phyloP scores from a whole-genome alignment of 352 stramenopile genomes.

The Phytophthora fragariae region DNA sequence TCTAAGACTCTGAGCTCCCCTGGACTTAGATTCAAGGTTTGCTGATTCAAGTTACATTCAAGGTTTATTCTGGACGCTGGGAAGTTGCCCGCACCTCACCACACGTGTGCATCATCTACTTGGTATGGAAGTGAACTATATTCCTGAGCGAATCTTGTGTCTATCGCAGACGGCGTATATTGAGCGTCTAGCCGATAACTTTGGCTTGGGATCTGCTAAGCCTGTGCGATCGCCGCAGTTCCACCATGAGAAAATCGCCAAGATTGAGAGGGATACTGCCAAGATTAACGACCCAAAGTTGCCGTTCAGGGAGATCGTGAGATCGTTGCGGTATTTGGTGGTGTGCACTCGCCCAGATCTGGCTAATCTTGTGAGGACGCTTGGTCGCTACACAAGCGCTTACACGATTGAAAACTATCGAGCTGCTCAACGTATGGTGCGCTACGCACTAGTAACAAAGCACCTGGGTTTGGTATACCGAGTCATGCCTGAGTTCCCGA shows the following conservation, averaged over 20 bases:
- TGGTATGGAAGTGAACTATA: conserved; percentile 6
- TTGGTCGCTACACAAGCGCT: conserved; percentile 1
- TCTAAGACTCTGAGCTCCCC: no score
- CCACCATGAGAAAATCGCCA: not conserved
- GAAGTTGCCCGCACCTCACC: no score
- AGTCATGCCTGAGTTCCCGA: not conserved
- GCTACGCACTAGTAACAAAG: conserved; percentile 1
- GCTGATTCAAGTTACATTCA: no score
- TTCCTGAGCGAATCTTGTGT: not conserved
- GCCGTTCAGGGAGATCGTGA: conserved; percentile 4
- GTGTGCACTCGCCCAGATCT: conserved; percentile 3
- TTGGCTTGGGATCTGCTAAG: not conserved
- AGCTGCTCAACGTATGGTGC: not conserved
- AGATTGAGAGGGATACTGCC: not conserved
- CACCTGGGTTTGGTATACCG: conserved; percentile 4
- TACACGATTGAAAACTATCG: conserved; percentile 11
- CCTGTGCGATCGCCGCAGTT: not conserved
- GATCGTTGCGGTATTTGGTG: conserved; percentile 5
- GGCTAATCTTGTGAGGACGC: conserved; percentile 5
- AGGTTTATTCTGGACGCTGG: no score
- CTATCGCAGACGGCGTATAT: conserved; percentile 7
- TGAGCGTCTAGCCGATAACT: not conserved
- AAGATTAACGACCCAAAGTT: conserved; percentile 15
- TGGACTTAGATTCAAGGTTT: no score
- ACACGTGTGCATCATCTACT: not conserved